These are phyloP conservation scores for Pyropia yezoensis DNA, from an alignment of 23 red algal genomes.

Conservation along the genomic window DNA sequence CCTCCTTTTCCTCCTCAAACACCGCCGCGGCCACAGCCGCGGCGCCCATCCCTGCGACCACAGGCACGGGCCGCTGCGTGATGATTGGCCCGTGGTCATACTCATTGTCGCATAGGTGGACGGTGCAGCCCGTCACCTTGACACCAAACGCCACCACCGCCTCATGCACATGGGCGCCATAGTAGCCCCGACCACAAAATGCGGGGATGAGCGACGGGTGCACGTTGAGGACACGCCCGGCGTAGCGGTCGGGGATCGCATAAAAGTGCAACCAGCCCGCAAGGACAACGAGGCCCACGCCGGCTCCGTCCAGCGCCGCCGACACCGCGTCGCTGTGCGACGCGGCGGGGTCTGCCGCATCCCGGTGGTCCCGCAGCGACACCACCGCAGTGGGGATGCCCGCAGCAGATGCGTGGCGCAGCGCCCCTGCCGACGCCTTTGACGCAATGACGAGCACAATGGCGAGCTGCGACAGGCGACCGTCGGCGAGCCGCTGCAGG, in stretches of 20 bases:
- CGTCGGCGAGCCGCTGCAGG: constrained; percentile 18
- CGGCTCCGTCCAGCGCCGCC: constrained; percentile 32
- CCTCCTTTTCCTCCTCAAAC: constrained; percentile 82
- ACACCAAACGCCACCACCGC: constrained; percentile 93
- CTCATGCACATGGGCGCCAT: constrained; percentile 75
- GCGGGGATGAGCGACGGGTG: constrained; percentile 93
- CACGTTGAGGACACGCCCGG: constrained; percentile 81
- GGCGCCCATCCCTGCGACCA: constrained; percentile 50
- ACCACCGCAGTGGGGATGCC: constrained; percentile 45
- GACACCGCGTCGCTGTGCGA: constrained; percentile 32
- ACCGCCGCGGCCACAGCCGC: constrained; percentile 68
- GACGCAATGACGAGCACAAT: constrained; percentile 58
- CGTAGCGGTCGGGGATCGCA: constrained; percentile 64
- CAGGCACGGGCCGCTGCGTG: constrained; percentile 71
- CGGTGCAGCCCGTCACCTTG: constrained; percentile 90
- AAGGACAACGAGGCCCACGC: constrained; percentile 68
- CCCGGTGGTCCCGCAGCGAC: constrained; percentile 11
- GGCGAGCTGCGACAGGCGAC: constrained; percentile 9
- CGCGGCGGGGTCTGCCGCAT: constrained; percentile 1
- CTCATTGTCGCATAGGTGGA: constrained; percentile 95
- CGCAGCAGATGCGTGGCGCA: constrained; percentile 16
- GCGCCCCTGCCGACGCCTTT: constrained; percentile 25
- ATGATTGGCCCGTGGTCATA: constrained; percentile 99
- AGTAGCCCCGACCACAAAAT: constrained; percentile 98
- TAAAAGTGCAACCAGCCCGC: constrained; percentile 99